Percentiles rank a stretch among this genome's conserved stretches.
phyloP scores from a whole-genome alignment of 352 stramenopile species.

The Thraustochytrium sp. region DNA sequence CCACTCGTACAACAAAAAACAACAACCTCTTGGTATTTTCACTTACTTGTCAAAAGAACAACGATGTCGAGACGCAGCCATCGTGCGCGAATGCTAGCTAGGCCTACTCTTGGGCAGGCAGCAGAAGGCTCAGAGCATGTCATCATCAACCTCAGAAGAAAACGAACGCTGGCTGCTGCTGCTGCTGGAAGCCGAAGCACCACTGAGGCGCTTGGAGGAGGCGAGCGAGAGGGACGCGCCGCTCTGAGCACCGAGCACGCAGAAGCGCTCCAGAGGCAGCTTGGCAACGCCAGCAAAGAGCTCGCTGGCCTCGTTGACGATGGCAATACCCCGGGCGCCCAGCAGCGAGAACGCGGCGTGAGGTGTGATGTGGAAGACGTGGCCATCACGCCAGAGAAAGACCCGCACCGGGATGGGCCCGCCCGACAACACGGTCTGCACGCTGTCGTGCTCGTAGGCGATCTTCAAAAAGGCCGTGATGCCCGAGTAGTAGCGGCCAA shows the following conservation, averaged over 20 bases:
- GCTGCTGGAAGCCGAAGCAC: neutral
- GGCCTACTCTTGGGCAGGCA: no score
- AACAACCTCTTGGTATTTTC: no score
- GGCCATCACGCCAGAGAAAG: neutral
- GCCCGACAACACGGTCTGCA: neutral
- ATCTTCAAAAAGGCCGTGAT: constrained; percentile 13
- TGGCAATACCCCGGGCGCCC: neutral
- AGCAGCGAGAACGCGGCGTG: neutral
- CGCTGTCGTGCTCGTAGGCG: neutral
- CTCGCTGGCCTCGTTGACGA: neutral
- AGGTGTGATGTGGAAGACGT: neutral
- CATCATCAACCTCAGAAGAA: neutral
- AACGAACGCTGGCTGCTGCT: neutral
- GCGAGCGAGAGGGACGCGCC: neutral
- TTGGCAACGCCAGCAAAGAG: neutral
- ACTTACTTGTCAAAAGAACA: no score
- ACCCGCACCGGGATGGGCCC: neutral
- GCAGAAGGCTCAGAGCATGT: no score
- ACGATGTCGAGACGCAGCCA: no score
- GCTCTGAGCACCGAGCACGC: neutral
- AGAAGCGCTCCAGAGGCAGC: constrained; percentile 13
- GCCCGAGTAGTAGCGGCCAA: neutral
- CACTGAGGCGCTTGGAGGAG: neutral
- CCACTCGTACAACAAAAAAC: no score
- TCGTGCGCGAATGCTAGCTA: no score